These are phyloP conservation scores for Blastobotrys chiropterorum DNA, from an alignment of 805 yeast genomes.

Conservation along the genomic window DNA sequence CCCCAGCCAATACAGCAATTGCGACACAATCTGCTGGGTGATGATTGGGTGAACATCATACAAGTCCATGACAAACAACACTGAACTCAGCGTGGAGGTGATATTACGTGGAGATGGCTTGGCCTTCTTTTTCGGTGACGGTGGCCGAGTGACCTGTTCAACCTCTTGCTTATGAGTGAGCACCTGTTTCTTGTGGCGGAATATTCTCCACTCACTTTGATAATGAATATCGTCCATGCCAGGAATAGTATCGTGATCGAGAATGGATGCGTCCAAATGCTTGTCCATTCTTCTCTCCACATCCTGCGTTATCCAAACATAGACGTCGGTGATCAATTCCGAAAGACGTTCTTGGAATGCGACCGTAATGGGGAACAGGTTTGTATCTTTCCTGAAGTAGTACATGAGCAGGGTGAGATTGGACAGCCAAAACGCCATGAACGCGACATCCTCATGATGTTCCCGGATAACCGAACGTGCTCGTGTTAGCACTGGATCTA, in stretches of 20 bases:
- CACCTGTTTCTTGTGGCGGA: constrained; percentile 44
- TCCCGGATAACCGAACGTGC: constrained; percentile 29
- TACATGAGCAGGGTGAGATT: constrained; percentile 70
- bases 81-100: constrained; percentile 82
- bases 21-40: constrained; percentile 71
- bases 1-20: constrained; percentile 73
- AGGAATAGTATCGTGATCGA: constrained; percentile 76
- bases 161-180: constrained; percentile 65
- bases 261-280: constrained; percentile 29
- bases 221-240: constrained; percentile 72
- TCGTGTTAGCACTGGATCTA: constrained; percentile 30
- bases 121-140: constrained; percentile 70
- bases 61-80: constrained; percentile 75
- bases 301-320: constrained; percentile 30
- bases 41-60: constrained; percentile 74
- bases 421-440: constrained; percentile 78
- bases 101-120: constrained; percentile 84
- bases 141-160: constrained; percentile 73
- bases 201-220: constrained; percentile 64
- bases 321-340: constrained; percentile 30
- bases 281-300: constrained; percentile 32
- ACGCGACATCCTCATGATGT: constrained; percentile 35
- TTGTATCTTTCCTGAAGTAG: constrained; percentile 62
- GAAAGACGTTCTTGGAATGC: constrained; percentile 26
- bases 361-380: constrained; percentile 30